phyloP scores from a whole-genome alignment of 2,329 filamentous ascomycete genomes.

The Zymoseptoria crescenta region DNA sequence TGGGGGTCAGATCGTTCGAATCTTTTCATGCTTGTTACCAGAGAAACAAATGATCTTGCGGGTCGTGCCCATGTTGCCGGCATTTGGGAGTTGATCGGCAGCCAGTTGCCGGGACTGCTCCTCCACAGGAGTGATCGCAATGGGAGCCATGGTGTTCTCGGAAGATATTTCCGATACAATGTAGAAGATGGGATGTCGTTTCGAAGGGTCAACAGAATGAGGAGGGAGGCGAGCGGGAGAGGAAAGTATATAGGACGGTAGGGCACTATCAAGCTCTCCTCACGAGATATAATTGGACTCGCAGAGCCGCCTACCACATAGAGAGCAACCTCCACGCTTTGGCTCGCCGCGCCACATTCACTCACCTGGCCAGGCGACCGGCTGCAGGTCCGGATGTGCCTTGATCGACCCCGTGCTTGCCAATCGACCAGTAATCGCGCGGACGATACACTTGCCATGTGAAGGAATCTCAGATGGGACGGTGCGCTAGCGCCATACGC shows the following conservation, averaged over 20 bases:
- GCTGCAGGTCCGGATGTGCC: background rate
- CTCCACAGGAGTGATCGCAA: constrained; percentile 24
- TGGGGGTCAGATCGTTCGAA: constrained; percentile 8
- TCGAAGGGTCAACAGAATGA: background rate
- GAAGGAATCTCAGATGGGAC: background rate
- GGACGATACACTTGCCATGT: background rate
- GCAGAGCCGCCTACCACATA: background rate
- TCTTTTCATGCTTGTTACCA: constrained; percentile 34
- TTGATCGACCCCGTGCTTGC: background rate
- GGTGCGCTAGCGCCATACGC: background rate
- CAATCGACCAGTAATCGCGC: background rate
- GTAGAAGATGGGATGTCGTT: background rate
- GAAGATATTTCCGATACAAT: background rate
- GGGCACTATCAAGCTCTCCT: background rate
- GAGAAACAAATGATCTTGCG: constrained; percentile 54
- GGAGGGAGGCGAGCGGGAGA: background rate
- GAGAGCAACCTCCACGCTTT: background rate
- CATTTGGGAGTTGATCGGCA: constrained; percentile 6
- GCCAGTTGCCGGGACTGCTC: constrained; percentile 18
- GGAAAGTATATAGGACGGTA: background rate
- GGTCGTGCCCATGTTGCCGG: constrained; percentile 35
- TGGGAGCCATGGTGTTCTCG: constrained; percentile 24
- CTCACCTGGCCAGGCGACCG: background rate
- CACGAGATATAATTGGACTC: background rate
- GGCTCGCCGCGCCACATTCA: background rate